phyloP scores from a whole-genome alignment of 2,329 filamentous ascomycete species.

The Byssochlamys sp. region DNA sequence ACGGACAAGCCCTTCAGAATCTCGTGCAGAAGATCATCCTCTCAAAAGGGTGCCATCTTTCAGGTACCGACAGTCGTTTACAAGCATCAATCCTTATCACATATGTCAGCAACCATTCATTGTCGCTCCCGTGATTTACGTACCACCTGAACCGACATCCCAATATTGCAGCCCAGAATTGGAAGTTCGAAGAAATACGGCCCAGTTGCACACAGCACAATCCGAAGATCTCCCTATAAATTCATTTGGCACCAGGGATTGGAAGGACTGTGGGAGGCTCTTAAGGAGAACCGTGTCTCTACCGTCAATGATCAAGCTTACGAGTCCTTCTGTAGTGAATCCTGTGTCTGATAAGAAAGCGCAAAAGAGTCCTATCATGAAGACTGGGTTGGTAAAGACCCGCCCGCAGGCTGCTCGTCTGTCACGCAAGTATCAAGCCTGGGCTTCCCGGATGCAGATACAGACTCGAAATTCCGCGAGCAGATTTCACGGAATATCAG shows the following conservation, averaged over 20 bases:
- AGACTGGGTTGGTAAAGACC: not conserved
- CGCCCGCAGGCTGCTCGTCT: not conserved
- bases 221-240: not conserved
- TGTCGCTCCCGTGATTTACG: not conserved
- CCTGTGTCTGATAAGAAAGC: not conserved
- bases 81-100: not conserved
- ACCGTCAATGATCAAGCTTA: conserved; percentile 8
- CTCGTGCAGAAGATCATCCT: not conserved
- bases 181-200: not conserved
- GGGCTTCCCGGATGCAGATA: conserved; percentile 30
- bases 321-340: not conserved
- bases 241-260: not conserved
- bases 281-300: conserved; percentile 8
- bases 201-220: not conserved
- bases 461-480: conserved; percentile 7
- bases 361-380: not conserved
- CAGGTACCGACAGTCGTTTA: not conserved
- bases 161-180: not conserved
- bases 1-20: not conserved
- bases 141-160: not conserved
- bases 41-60: not conserved
- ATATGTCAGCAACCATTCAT: not conserved
- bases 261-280: not conserved
- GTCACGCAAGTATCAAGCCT: conserved; percentile 22
- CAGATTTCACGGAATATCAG: conserved; percentile 12